Conservation (phyloP, 1,284 basidiomycete genomes). For the Termitomyces sp. region DNA sequence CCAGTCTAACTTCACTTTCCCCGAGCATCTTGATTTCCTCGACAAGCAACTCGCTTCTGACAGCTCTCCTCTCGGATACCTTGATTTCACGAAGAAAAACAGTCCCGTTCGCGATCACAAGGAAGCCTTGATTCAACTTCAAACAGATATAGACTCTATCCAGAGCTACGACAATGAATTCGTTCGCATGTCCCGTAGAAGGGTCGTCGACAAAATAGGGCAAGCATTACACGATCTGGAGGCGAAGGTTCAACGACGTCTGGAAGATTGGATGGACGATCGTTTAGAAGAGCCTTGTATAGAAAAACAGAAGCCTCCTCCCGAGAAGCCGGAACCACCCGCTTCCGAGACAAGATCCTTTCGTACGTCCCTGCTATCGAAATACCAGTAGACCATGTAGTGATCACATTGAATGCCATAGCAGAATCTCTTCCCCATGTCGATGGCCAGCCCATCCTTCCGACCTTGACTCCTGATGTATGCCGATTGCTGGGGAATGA, state of each 20-base stretch:
- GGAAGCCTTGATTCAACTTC: slow-evolving; percentile 3
- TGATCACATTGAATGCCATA: neutral
- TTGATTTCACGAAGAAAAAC: slow-evolving; percentile 3
- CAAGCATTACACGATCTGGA: slow-evolving; percentile 4
- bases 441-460: neutral
- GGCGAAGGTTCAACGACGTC: neutral
- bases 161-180: neutral
- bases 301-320: neutral
- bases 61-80: slow-evolving; percentile 6
- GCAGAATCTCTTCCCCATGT: neutral
- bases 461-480: slow-evolving; percentile 1
- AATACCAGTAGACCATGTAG: neutral
- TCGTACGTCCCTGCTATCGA: neutral
- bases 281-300: neutral
- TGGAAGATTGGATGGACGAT: slow-evolving; percentile 1
- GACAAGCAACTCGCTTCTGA: neutral
- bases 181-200: neutral
- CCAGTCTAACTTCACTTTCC: slow-evolving; percentile 2
- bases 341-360: neutral
- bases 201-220: slow-evolving; percentile 1
- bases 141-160: slow-evolving; percentile 4
- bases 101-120: slow-evolving; percentile 6
- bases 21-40: slow-evolving; percentile 2
- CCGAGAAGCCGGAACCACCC: neutral
- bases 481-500: slow-evolving; percentile 4